Conservation (phyloP, 2,329 filamentous ascomycete genomes). For the Clathrospora elynae region DNA sequence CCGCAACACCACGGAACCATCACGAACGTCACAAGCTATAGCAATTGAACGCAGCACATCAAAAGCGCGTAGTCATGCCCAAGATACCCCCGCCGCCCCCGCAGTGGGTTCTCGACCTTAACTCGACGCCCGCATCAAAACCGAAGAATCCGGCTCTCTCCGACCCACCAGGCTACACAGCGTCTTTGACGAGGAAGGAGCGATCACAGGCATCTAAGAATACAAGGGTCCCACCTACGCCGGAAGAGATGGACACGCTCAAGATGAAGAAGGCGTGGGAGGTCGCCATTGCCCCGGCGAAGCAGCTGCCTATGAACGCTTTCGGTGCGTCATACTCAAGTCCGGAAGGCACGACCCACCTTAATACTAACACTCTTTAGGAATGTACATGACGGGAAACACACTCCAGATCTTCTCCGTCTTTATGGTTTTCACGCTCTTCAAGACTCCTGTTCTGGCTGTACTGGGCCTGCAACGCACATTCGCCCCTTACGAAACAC, state of each 20-base stretch:
- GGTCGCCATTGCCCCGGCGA: slow-evolving; percentile 88
- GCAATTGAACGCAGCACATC: background rate
- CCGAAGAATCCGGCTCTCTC: slow-evolving; percentile 71
- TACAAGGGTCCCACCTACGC: slow-evolving; percentile 69
- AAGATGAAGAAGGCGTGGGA: slow-evolving; percentile 99
- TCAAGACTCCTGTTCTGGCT: slow-evolving; percentile 92
- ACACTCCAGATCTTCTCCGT: slow-evolving; percentile 98
- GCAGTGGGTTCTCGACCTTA: slow-evolving; percentile 82
- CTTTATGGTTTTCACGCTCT: slow-evolving; percentile 99
- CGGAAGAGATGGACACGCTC: slow-evolving; percentile 89
- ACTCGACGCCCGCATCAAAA: slow-evolving; percentile 68
- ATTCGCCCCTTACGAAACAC: slow-evolving; percentile 90
- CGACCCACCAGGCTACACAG: slow-evolving; percentile 84
- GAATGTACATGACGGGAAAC: slow-evolving; percentile 99
- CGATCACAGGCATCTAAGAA: slow-evolving; percentile 45
- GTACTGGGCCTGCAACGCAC: slow-evolving; percentile 80
- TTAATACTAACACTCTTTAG: slow-evolving; percentile 23
- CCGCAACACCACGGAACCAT: slow-evolving; percentile 8
- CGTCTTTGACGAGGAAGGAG: slow-evolving; percentile 51
- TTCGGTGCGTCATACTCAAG: slow-evolving; percentile 64
- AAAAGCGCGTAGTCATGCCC: slow-evolving; percentile 22
- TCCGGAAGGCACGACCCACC: background rate
- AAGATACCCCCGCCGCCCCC: slow-evolving; percentile 59
- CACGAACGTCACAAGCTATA: background rate
- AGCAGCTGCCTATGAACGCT: slow-evolving; percentile 94